These are phyloP conservation scores for Zygotorulaspora chibaensis DNA, from an alignment of 805 yeast genomes.

Conservation along the genomic window DNA sequence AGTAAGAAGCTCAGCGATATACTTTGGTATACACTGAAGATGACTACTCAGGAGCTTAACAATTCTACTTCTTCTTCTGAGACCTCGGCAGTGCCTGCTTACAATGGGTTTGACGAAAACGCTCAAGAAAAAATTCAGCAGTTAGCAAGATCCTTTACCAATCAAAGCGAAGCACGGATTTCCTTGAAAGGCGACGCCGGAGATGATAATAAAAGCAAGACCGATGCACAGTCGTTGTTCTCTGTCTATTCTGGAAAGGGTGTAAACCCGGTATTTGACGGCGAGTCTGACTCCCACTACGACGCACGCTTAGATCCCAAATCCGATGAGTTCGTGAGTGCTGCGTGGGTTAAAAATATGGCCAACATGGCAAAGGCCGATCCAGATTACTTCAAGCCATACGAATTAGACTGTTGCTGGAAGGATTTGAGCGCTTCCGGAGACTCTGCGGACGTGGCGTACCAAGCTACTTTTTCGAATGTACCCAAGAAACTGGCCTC, in stretches of 20 bases:
- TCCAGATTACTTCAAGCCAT: constrained; percentile 59
- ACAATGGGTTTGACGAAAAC: constrained; percentile 38
- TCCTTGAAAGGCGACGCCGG: not conserved
- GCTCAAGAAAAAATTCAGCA: constrained; percentile 36
- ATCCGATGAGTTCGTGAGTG: constrained; percentile 53
- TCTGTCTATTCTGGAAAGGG: constrained; percentile 14
- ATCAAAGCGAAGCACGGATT: constrained; percentile 6
- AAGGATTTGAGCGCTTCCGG: constrained; percentile 58
- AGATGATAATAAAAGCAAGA: not conserved
- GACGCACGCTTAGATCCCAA: constrained; percentile 54
- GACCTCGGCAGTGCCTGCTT: constrained; percentile 12
- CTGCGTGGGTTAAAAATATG: constrained; percentile 64
- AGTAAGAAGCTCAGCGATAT: too few relatives aligned
- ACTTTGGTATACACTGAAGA: not conserved
- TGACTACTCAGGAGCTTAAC: constrained; percentile 2
- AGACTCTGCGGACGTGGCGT: constrained; percentile 63
- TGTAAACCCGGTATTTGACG: constrained; percentile 25
- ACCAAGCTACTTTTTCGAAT: constrained; percentile 55
- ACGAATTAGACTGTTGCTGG: constrained; percentile 56
- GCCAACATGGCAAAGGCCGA: constrained; percentile 50
- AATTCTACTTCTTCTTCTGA: constrained; percentile 6
- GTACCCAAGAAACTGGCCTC: constrained; percentile 33
- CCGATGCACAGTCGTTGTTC: constrained; percentile 16
- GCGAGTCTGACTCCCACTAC: constrained; percentile 19
- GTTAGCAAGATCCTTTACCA: constrained; percentile 31